These are phyloP conservation scores for Gypsophila paniculata DNA, from an alignment of 179 eudicot genomes.

Conservation along the genomic window DNA sequence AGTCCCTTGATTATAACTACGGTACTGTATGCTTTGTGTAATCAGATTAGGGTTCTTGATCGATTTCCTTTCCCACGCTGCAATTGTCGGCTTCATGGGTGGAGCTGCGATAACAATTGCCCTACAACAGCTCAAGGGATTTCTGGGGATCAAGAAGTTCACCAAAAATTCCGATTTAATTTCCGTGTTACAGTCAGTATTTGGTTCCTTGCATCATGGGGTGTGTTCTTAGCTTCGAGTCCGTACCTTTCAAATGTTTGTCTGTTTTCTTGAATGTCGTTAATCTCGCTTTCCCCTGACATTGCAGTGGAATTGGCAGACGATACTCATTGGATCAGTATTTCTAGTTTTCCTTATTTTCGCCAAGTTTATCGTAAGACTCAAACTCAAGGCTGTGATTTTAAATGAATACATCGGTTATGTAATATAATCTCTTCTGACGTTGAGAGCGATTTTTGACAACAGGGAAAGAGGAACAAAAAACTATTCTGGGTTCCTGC, in stretches of 20 bases:
- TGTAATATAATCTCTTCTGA: not conserved
- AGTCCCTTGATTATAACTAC: not conserved
- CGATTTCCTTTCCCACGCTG: conserved; percentile 80
- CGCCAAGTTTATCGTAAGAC: conserved; percentile 59
- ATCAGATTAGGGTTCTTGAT: conserved; percentile 68
- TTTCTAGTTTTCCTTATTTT: conserved; percentile 65
- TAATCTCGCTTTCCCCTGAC: not conserved
- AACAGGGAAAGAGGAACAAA: conserved; percentile 64
- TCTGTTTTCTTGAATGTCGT: not conserved
- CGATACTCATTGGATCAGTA: conserved; percentile 60
- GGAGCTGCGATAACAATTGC: conserved; percentile 82
- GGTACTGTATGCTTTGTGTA: conserved; percentile 1
- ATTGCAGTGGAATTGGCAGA: conserved; percentile 79
- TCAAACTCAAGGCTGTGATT: not conserved
- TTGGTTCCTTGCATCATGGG: conserved; percentile 50
- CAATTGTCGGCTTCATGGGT: conserved; percentile 83
- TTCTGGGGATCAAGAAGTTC: conserved; percentile 64
- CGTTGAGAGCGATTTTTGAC: not conserved
- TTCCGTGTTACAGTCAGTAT: conserved; percentile 61
- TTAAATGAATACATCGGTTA: not conserved
- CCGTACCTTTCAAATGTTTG: not conserved
- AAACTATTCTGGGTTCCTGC: conserved; percentile 79
- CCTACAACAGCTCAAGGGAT: conserved; percentile 75
- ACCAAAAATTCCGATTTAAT: conserved; percentile 69
- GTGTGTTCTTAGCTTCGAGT: conserved; percentile 26